Evolutionary conservation across 306 rosid genomes (phyloP).

Genomic region (Vicia sativa): DNA sequence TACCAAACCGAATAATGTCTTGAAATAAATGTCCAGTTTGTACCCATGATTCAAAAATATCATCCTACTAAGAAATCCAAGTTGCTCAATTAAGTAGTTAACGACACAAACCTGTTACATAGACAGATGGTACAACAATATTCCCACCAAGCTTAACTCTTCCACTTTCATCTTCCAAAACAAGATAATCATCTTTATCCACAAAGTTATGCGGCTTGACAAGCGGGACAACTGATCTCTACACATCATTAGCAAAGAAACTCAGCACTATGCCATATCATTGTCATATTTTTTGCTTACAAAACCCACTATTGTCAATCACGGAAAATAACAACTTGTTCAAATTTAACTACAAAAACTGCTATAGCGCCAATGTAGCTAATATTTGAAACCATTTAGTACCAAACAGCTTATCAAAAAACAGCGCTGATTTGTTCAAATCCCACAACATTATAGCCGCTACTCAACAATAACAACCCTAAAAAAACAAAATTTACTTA

Average conservation of each 20-base stretch:
- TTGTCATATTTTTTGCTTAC: slow-evolving; percentile 6
- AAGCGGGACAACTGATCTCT: slow-evolving; percentile 71
- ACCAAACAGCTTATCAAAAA: too few species aligned
- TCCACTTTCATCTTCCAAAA: slow-evolving; percentile 96
- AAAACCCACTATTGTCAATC: neutral
- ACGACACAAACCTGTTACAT: slow-evolving; percentile 72
- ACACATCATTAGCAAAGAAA: slow-evolving; percentile 35
- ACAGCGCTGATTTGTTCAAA: neutral
- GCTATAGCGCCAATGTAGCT: neutral
- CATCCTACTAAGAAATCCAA: slow-evolving; percentile 27
- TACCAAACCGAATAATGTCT: slow-evolving; percentile 22
- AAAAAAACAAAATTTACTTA: neutral
- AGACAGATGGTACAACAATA: slow-evolving; percentile 64
- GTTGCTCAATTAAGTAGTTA: slow-evolving; percentile 9
- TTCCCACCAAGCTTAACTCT: slow-evolving; percentile 83
- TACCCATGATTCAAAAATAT: slow-evolving; percentile 10
- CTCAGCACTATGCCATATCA: slow-evolving; percentile 27
- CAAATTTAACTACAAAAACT: neutral
- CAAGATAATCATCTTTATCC: slow-evolving; percentile 72
- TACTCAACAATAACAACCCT: too few species aligned
- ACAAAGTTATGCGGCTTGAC: slow-evolving; percentile 77
- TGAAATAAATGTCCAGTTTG: neutral
- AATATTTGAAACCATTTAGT: too few species aligned
- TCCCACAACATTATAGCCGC: neutral
- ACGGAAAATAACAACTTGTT: neutral